Base-by-base conservation (phyloP, 768 basidiomycete genomes). In the Kwoniella botswanensis region DNA sequence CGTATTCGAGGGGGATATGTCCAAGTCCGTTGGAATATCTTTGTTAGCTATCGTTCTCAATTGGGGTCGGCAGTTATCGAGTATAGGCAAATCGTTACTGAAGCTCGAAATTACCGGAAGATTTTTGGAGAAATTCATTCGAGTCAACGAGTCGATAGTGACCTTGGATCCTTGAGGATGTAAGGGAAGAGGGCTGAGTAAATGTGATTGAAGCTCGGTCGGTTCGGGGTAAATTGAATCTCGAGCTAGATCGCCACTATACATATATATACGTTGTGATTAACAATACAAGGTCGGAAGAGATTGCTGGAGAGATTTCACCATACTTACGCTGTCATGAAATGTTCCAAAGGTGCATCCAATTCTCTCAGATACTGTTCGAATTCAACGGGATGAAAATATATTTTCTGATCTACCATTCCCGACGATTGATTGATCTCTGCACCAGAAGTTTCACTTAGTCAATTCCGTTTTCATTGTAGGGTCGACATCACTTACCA, bases 271-370 rank as follows among this genome's bases (percentile, higher is more conserved):
- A 57, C 26, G 18, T 22, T 22, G 22, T 21, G 63, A 35, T 54
- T 13, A 44, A n/a, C 21, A 35, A 35, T 42, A 17, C 43, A 12
- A 13, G 18, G 21, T 46, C 43, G 22, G 22, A 6, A 35, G 35
- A 35, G 35, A 6, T 35, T 35, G 35, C 35, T 35, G 35, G 35
- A 35, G 7, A 7, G 7, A 1, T 35, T 35, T 35, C 35, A 35
- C 35, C 35, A 35, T 35, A 35, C 74, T 70, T 18, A 80, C 79
- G 70, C 71, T 21, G 79, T 80, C 65, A 78, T 70, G 7, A 74
- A 63, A 35, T 74, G 66, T 22, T 77, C 76, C 7, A 76, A 68
- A 10, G 79, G 79, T 1, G 79, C 79, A 13, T 80, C 79, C 0
- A 73, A n/a, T 54, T 80, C 79, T 21, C 72, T 42, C 24, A 75